These are phyloP conservation scores for Fomitopsis schrenkii DNA, from an alignment of 1,284 basidiomycete species.

Conservation along the genomic window DNA sequence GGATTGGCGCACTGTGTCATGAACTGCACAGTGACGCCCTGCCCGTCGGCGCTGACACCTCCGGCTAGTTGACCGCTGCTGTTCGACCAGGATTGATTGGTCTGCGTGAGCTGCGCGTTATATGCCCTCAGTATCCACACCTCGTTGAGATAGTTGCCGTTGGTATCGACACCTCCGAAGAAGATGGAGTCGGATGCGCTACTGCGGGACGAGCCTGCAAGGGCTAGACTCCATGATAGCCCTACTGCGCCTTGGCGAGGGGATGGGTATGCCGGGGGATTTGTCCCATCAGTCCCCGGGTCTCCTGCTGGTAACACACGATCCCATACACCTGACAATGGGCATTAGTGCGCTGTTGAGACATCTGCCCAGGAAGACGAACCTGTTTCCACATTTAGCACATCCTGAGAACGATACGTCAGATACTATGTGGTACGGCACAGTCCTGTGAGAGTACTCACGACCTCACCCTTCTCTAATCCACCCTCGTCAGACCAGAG, in stretches of 20 bases:
- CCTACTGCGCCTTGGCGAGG: slow-evolving; percentile 70
- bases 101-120: slow-evolving; percentile 48
- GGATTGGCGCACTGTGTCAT: slow-evolving; percentile 54
- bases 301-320: slow-evolving; percentile 72
- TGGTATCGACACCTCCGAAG: slow-evolving; percentile 67
- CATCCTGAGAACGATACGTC: slow-evolving; percentile 35
- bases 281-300: slow-evolving; percentile 41
- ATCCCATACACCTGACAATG: slow-evolving; percentile 56
- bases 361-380: not conserved
- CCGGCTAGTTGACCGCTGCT: slow-evolving; percentile 59
- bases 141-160: slow-evolving; percentile 65
- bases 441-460: slow-evolving; percentile 29
- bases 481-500: slow-evolving; percentile 64
- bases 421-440: not conserved
- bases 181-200: slow-evolving; percentile 70
- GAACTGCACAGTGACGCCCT: slow-evolving; percentile 61
- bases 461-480: slow-evolving; percentile 64
- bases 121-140: slow-evolving; percentile 76
- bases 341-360: not conserved
- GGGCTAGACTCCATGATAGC: slow-evolving; percentile 45
- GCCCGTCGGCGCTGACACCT: slow-evolving; percentile 59
- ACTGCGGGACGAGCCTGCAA: slow-evolving; percentile 51
- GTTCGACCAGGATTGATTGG: slow-evolving; percentile 55
- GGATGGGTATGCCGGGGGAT: slow-evolving; percentile 43
- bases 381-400: slow-evolving; percentile 51